Percentiles rank a stretch among this genome's conserved stretches.
Evolutionary conservation across 176 grass and related monocot genomes (phyloP).

Genomic region (Zizania latifolia): DNA sequence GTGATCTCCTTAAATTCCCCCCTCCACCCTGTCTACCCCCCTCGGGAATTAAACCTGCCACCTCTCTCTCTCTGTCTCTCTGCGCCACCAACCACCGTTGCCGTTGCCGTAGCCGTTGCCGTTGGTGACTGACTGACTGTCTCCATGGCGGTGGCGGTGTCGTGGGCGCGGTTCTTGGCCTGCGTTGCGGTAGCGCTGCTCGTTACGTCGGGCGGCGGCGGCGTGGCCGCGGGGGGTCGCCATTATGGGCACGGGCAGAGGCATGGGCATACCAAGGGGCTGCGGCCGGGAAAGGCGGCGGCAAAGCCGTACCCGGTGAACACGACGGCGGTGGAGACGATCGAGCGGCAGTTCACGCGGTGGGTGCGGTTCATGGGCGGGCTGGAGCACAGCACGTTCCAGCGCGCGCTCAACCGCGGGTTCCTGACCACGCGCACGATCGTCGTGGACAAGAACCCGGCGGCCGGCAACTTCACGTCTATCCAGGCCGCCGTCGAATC

Average conservation of each 20-base stretch:
- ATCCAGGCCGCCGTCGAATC: conserved; percentile 91
- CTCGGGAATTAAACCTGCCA: background rate
- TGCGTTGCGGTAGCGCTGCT: conserved; percentile 2
- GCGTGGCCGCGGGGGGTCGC: background rate
- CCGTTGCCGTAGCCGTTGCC: background rate
- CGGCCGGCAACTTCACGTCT: conserved; percentile 55
- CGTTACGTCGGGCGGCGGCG: background rate
- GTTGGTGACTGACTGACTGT: background rate
- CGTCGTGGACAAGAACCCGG: conserved; percentile 60
- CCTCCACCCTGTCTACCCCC: background rate
- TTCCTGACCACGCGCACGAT: conserved; percentile 47
- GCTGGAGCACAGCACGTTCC: conserved; percentile 48
- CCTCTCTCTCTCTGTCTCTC: too few relatives aligned
- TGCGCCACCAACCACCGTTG: background rate
- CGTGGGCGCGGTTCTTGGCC: background rate
- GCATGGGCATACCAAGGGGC: conserved; percentile 40
- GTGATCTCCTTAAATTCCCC: conserved; percentile 37
- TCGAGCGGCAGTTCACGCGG: conserved; percentile 66
- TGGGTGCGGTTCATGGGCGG: conserved; percentile 72
- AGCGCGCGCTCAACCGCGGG: conserved; percentile 42
- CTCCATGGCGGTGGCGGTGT: background rate
- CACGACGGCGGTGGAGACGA: conserved; percentile 45
- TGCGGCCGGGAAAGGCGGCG: conserved; percentile 31
- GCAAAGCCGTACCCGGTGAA: conserved; percentile 48
- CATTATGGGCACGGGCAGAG: background rate